Percentiles rank a stretch among this genome's conserved stretches.
These are phyloP conservation scores for Plasmodium falciparum DNA, from an alignment of 169 alveolate genomes.

Conservation along the genomic window DNA sequence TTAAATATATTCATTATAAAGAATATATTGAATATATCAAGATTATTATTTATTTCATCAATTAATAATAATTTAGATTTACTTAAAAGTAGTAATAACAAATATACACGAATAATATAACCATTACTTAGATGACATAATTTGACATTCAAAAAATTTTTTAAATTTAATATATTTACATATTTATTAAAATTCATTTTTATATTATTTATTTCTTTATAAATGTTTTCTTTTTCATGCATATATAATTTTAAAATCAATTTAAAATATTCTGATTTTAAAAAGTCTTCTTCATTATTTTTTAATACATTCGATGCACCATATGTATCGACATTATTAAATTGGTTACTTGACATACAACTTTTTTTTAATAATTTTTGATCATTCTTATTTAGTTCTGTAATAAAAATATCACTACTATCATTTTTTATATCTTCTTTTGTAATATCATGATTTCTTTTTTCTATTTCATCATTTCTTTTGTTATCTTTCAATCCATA, in stretches of 20 bases:
- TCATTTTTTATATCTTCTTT: neutral
- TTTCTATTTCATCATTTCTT: neutral
- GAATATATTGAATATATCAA: conserved; percentile 79
- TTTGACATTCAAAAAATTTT: conserved; percentile 59
- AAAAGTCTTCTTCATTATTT: conserved; percentile 12
- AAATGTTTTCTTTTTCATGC: conserved; percentile 47
- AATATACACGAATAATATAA: conserved; percentile 81
- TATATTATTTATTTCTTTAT: conserved; percentile 57
- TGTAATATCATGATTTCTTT: neutral
- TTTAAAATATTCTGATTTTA: conserved; percentile 25
- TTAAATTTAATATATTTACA: conserved; percentile 79
- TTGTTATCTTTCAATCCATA: neutral
- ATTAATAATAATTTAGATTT: conserved; percentile 78
- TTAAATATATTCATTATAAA: conserved; percentile 70
- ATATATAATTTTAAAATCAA: conserved; percentile 39
- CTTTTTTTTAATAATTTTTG: neutral
- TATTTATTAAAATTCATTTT: conserved; percentile 71
- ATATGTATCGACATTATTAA: neutral
- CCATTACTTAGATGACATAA: conserved; percentile 83
- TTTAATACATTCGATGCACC: neutral
- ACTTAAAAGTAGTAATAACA: conserved; percentile 78
- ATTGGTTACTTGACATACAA: neutral
- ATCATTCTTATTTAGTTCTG: neutral
- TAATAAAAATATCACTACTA: neutral
- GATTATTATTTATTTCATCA: conserved; percentile 86